Evolutionary conservation across 148 eudicot species (phyloP).

Genomic region (Beta vulgaris): DNA sequence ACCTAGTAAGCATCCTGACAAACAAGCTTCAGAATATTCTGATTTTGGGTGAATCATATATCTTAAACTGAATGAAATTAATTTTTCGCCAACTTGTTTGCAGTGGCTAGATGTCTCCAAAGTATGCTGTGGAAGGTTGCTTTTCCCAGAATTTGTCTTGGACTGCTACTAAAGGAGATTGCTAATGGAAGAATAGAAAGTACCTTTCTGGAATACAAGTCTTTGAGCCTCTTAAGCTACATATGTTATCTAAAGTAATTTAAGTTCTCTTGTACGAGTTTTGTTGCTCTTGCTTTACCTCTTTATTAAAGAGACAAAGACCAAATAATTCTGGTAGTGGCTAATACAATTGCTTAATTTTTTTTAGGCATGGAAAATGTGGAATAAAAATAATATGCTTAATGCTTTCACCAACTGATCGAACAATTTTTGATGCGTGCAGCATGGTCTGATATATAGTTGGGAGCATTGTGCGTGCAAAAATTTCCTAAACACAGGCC

Average conservation of each 20-base stretch:
- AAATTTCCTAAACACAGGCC: slow-evolving; percentile 48
- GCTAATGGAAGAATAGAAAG: slow-evolving; percentile 38
- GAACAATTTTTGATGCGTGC: slow-evolving; percentile 7
- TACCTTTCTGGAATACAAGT: slow-evolving; percentile 20
- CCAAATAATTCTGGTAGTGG: not conserved
- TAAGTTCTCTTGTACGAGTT: too few relatives aligned
- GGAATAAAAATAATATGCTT: slow-evolving; percentile 40
- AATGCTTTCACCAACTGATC: slow-evolving; percentile 31
- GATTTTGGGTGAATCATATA: too few relatives aligned
- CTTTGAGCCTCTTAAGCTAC: slow-evolving; percentile 22
- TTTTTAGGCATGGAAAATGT: slow-evolving; percentile 62
- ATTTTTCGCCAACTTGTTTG: not conserved
- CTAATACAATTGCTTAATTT: not conserved
- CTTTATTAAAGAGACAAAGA: too few relatives aligned
- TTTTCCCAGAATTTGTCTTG: slow-evolving; percentile 48
- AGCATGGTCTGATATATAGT: slow-evolving; percentile 31
- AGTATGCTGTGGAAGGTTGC: slow-evolving; percentile 49
- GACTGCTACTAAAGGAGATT: slow-evolving; percentile 44
- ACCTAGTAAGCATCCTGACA: slow-evolving; percentile 27
- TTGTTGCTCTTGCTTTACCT: too few relatives aligned
- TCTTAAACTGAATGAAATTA: too few relatives aligned
- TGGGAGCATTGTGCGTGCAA: slow-evolving; percentile 61
- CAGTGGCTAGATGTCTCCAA: slow-evolving; percentile 55
- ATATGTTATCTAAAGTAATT: slow-evolving; percentile 21
- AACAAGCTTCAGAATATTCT: too few relatives aligned